phyloP scores from a whole-genome alignment of 768 basidiomycete species.

The Xerocomellus amylosporus region DNA sequence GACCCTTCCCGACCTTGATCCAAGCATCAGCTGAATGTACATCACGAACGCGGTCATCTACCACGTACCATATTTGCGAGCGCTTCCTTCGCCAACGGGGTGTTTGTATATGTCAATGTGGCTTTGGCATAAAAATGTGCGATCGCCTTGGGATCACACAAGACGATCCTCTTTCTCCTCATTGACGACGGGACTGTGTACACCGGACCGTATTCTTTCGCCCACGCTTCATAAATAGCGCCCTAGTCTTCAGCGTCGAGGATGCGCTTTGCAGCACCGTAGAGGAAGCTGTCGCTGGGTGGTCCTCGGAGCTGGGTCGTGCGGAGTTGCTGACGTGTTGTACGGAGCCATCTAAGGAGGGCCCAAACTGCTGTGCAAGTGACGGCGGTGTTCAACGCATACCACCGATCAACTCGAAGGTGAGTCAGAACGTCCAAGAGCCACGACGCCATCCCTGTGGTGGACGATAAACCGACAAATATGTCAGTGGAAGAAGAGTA shows the following conservation, averaged over 20 bases:
- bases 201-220: slow-evolving; percentile 11
- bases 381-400: background rate
- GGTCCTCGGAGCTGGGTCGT: slow-evolving; percentile 12
- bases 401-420: background rate
- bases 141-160: slow-evolving; percentile 40
- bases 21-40: background rate
- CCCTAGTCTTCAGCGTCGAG: background rate
- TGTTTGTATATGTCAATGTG: slow-evolving; percentile 38
- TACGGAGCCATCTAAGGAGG: slow-evolving; percentile 5
- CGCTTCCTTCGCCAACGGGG: slow-evolving; percentile 28
- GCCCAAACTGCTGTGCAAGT: slow-evolving; percentile 1
- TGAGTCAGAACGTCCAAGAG: background rate
- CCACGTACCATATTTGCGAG: slow-evolving; percentile 24
- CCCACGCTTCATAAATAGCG: slow-evolving; percentile 17
- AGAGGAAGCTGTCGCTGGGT: slow-evolving; percentile 11
- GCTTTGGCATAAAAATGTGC: slow-evolving; percentile 4
- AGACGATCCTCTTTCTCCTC: slow-evolving; percentile 1
- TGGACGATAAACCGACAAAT: too few relatives aligned
- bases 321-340: slow-evolving; percentile 31
- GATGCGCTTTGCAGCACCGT: slow-evolving; percentile 7
- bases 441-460: too few relatives aligned
- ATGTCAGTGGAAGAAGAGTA: too few relatives aligned
- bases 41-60: too few relatives aligned
- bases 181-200: slow-evolving; percentile 12
- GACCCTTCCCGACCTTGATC: slow-evolving; percentile 25